phyloP scores from a whole-genome alignment of 2,329 filamentous ascomycete genomes.

The Scedosporium boydii region DNA sequence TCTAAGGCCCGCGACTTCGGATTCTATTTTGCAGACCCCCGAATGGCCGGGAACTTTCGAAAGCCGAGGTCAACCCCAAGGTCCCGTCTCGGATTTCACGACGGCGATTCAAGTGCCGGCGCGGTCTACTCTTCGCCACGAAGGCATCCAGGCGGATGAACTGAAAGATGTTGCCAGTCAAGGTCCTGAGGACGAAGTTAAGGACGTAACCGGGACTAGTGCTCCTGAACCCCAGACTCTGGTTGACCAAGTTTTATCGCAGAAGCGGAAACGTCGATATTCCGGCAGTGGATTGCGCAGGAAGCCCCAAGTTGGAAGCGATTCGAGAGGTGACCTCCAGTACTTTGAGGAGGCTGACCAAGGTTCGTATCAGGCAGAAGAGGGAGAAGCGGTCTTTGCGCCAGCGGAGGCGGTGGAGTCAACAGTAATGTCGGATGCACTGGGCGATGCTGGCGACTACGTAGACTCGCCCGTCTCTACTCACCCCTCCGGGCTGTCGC shows the following conservation, averaged over 20 bases:
- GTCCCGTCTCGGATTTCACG: background rate
- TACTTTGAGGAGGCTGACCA: constrained; percentile 88
- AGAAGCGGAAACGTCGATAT: constrained; percentile 60
- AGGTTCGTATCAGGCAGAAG: constrained; percentile 63
- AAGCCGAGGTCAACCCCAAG: background rate
- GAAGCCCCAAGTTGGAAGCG: constrained; percentile 62
- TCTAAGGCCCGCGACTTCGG: background rate
- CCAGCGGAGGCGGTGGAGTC: background rate
- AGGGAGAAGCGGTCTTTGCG: background rate
- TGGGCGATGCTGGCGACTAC: constrained; percentile 7
- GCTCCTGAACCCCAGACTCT: constrained; percentile 53
- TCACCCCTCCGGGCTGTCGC: background rate
- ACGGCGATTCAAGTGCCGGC: background rate
- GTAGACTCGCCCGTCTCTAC: background rate
- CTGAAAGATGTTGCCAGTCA: background rate
- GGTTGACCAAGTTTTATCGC: constrained; percentile 27
- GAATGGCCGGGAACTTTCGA: background rate
- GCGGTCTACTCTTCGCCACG: background rate
- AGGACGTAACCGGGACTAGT: constrained; percentile 54
- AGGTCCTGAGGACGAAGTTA: constrained; percentile 26
- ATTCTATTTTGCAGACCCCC: background rate
- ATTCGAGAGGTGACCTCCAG: constrained; percentile 68
- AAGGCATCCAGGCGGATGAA: background rate
- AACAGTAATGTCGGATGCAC: constrained; percentile 9
- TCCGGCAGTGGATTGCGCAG: constrained; percentile 75